Base-by-base conservation (phyloP, 495 filamentous ascomycete genomes). In the Talaromyces nanjingensis region DNA sequence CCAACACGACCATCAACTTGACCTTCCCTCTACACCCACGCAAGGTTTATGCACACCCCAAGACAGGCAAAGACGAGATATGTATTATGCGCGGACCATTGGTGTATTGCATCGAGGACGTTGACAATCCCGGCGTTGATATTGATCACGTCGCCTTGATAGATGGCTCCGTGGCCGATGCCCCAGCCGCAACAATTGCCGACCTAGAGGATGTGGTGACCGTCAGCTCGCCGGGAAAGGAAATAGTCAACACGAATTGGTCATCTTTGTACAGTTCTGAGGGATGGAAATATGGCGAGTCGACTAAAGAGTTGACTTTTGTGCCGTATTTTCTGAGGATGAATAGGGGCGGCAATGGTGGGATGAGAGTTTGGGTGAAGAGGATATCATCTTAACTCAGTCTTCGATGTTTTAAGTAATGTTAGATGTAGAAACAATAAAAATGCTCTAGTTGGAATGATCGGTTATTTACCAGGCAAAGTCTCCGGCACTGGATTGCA, bases 71-170 rank as follows among this genome's bases (percentile, higher is more conserved):
- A 64, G 73, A 77, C 39, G 79, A 77, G 9, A 63, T 80, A 29
- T 76, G 79, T 27, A 68, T 87, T 54, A 83, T 79, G 5, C 72
- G 82, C 34, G 84, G 84, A 7, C 83, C 83, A 4, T 70, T 86
- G 45, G 74, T 86, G 11, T 87, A 85, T 70, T 87, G 83, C 66
- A 76, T 83, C 16, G 84, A 85, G 63, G 83, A 85, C 64, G 61
- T 74, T 42, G 83, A 86, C 67, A 84, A 86, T 66, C 65, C 76
- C n/a, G 85, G 83, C 39, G 59, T 61, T 79, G 82, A 83, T 64
- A 61, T 75, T 31, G 72, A 83, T 65, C 84, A 86, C 71, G 85
- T 85, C 73, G 47, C 4, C 9, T n/a, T 64, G 62, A 52, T 66
- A 54, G 52, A 61, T 16, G 53, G 60, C 8, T 62, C 77, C 33